Percentiles rank a stretch among this genome's conserved stretches.
phyloP scores from a whole-genome alignment of 2,329 filamentous ascomycete species.

The Teratosphaeria gauchensis region DNA sequence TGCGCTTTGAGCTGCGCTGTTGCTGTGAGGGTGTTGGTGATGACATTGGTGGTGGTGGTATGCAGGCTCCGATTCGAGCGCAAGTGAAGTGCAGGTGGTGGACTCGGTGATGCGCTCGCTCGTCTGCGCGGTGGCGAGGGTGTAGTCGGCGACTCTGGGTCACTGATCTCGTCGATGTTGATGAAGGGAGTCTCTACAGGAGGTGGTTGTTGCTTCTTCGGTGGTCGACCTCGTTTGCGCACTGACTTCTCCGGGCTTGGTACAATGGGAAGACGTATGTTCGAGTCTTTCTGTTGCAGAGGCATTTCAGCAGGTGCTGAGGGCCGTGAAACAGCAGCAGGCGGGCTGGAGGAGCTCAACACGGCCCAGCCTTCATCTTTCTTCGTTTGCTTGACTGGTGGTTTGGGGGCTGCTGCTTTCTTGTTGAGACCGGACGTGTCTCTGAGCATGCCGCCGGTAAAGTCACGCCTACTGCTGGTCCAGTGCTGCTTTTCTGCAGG shows the following conservation, averaged over 20 bases:
- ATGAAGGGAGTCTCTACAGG: conserved; percentile 7
- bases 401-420: neutral
- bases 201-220: neutral
- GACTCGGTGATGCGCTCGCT: conserved; percentile 15
- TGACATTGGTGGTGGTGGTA: neutral
- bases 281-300: neutral
- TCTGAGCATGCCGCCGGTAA: conserved; percentile 37
- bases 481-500: conserved; percentile 47
- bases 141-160: conserved; percentile 21
- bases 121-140: conserved; percentile 23
- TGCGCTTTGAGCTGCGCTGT: conserved; percentile 13
- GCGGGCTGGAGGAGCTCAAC: neutral
- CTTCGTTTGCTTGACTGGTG: no score
- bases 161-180: conserved; percentile 26
- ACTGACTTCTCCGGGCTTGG: neutral
- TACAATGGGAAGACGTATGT: neutral
- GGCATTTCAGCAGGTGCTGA: neutral
- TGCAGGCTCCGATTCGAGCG: neutral
- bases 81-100: conserved; percentile 1
- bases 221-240: neutral
- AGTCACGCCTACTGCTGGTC: conserved; percentile 59
- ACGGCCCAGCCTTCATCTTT: neutral
- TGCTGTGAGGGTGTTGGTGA: neutral
- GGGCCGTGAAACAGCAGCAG: neutral
- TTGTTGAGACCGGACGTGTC: conserved; percentile 1